phyloP scores from a whole-genome alignment of 1,284 basidiomycete species.

The Omphalotus olearius region DNA sequence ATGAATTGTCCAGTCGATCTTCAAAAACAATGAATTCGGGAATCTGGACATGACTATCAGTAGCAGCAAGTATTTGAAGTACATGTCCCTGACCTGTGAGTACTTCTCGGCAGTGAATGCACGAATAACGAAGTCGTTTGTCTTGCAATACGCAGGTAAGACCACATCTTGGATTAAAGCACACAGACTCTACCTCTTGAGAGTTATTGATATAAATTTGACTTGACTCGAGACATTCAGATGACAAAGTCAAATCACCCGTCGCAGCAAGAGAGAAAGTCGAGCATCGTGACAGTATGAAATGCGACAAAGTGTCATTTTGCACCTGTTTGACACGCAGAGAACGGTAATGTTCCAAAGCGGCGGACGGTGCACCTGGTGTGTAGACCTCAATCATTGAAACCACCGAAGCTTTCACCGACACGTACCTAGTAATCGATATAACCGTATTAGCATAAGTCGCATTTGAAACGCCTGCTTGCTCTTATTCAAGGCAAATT shows the following conservation, averaged over 20 bases:
- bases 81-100: conserved; percentile 49
- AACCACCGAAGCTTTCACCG: conserved; percentile 8
- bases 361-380: conserved; percentile 62
- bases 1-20: conserved; percentile 71
- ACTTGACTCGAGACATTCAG: conserved; percentile 72
- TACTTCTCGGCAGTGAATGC: conserved; percentile 78
- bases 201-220: conserved; percentile 77
- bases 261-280: conserved; percentile 71
- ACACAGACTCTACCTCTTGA: conserved; percentile 50
- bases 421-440: conserved; percentile 67
- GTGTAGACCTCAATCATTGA: conserved; percentile 3
- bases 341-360: conserved; percentile 71
- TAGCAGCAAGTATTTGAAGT: not conserved
- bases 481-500: conserved; percentile 70
- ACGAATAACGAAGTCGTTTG: conserved; percentile 72
- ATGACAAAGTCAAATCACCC: conserved; percentile 66
- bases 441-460: conserved; percentile 72
- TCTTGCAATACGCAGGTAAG: conserved; percentile 38
- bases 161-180: conserved; percentile 1
- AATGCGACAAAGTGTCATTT: conserved; percentile 80
- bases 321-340: conserved; percentile 81
- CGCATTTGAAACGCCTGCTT: conserved; percentile 75
- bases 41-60: conserved; percentile 43
- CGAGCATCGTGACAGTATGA: conserved; percentile 72
- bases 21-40: conserved; percentile 79